Conservation (phyloP, 1,284 basidiomycete species). For the Rhodotorula sp. region DNA sequence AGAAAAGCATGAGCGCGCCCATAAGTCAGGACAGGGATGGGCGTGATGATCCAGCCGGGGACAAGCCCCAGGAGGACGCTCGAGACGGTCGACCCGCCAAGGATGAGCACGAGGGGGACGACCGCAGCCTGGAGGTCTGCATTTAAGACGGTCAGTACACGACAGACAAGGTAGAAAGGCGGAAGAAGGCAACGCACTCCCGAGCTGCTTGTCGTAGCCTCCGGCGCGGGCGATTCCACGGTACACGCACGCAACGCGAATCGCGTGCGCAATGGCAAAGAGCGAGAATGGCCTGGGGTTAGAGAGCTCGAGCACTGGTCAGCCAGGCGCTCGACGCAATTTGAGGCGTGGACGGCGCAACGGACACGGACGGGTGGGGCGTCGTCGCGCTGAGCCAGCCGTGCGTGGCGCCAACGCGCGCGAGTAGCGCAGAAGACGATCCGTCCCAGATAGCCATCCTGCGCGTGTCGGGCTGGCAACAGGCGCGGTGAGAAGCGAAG, state of each 20-base stretch:
- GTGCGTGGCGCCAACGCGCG: conserved; percentile 9
- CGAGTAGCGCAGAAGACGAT: conserved; percentile 13
- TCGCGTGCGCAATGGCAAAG: conserved; percentile 37
- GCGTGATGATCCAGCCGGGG: conserved; percentile 41
- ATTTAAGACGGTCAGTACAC: background rate
- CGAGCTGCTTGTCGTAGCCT: conserved; percentile 36
- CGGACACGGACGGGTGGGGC: conserved; percentile 22
- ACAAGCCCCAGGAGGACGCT: conserved; percentile 35
- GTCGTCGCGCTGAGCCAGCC: conserved; percentile 16
- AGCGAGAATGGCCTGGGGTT: conserved; percentile 35
- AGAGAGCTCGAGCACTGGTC: background rate
- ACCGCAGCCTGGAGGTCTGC: conserved; percentile 40
- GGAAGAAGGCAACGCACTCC: conserved; percentile 21
- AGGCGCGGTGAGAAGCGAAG: background rate
- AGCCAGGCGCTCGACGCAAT: background rate
- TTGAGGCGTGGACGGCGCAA: background rate
- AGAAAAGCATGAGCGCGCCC: conserved; percentile 11
- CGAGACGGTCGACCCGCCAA: conserved; percentile 39
- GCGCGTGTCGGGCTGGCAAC: background rate
- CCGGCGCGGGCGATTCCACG: conserved; percentile 32
- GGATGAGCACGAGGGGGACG: conserved; percentile 40
- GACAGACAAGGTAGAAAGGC: background rate
- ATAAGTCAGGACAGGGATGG: conserved; percentile 40
- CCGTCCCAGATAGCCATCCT: conserved; percentile 23
- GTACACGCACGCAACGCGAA: conserved; percentile 39